A percentile compares a stretch with the other conserved stretches of the same genome.
Conservation (phyloP, 768 basidiomycete genomes). For the Psilocybe azurescens region DNA sequence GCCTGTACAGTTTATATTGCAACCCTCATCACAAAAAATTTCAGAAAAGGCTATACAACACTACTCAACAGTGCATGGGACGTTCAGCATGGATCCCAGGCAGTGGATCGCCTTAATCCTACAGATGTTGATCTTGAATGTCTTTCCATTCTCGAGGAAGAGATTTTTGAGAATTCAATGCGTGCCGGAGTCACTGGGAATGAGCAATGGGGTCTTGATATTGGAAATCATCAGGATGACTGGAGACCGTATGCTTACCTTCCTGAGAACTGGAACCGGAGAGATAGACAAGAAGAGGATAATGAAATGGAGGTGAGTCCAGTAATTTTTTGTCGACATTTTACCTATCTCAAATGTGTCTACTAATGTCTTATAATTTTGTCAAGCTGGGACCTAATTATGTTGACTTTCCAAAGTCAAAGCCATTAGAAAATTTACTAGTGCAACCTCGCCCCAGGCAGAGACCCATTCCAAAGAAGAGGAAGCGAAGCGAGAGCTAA, state of each 20-base stretch:
- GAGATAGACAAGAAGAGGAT: no score
- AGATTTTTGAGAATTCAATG: constrained; percentile 29
- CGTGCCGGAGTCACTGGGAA: constrained; percentile 19
- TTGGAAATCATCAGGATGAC: constrained; percentile 20
- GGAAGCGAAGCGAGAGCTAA: no score
- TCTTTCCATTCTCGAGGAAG: constrained; percentile 25
- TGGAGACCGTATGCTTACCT: constrained; percentile 22
- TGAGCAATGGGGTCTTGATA: constrained; percentile 26
- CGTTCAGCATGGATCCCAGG: background rate
- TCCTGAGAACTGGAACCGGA: background rate
- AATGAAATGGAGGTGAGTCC: no score
- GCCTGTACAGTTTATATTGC: constrained; percentile 22
- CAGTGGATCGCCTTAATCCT: background rate
- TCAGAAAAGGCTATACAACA: background rate
- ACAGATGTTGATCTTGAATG: constrained; percentile 30
- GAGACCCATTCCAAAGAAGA: no score
- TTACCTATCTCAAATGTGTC: no score
- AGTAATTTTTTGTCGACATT: no score
- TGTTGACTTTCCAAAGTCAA: no score
- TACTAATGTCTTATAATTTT: no score
- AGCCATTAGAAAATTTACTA: no score
- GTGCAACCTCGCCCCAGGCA: no score
- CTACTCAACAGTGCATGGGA: constrained; percentile 13
- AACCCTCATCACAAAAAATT: background rate
- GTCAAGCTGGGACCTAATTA: no score